These are phyloP conservation scores for Xylaria acuta DNA, from an alignment of 495 filamentous ascomycete species.

Conservation along the genomic window DNA sequence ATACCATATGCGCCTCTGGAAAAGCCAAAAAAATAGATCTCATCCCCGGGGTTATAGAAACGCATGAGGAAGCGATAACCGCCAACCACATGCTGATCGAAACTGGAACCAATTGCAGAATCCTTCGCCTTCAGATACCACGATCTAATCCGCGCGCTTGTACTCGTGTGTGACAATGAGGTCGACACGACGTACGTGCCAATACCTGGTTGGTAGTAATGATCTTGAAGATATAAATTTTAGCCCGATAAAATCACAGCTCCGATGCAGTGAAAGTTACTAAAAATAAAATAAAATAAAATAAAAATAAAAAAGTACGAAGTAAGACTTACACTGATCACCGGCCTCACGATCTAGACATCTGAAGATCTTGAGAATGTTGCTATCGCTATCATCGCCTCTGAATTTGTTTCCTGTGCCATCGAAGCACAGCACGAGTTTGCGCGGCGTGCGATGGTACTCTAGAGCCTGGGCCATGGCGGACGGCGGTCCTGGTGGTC, in stretches of 20 bases:
- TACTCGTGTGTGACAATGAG: constrained; percentile 69
- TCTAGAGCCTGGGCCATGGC: constrained; percentile 30
- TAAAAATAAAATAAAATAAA: neutral
- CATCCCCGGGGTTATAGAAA: constrained; percentile 79
- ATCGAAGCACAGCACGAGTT: constrained; percentile 84
- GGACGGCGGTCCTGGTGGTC: neutral
- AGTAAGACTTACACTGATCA: constrained; percentile 57
- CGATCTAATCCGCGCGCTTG: constrained; percentile 68
- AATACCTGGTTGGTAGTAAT: constrained; percentile 83
- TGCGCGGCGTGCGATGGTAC: constrained; percentile 37
- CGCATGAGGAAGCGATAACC: constrained; percentile 91
- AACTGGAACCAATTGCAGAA: constrained; percentile 81
- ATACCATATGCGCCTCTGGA: constrained; percentile 75
- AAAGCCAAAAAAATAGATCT: constrained; percentile 86
- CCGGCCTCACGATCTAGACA: constrained; percentile 63
- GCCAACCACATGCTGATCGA: constrained; percentile 82
- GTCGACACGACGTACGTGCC: constrained; percentile 81
- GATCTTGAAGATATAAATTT: constrained; percentile 47
- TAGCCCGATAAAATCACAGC: constrained; percentile 17
- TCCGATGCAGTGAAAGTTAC: neutral
- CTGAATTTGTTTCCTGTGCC: constrained; percentile 89
- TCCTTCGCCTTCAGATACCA: constrained; percentile 86
- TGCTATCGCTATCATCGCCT: constrained; percentile 82
- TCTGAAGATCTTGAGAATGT: constrained; percentile 85
- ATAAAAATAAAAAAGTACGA: neutral